These are phyloP conservation scores for Tylopilus sp. DNA, from an alignment of 768 basidiomycete genomes.

Conservation along the genomic window DNA sequence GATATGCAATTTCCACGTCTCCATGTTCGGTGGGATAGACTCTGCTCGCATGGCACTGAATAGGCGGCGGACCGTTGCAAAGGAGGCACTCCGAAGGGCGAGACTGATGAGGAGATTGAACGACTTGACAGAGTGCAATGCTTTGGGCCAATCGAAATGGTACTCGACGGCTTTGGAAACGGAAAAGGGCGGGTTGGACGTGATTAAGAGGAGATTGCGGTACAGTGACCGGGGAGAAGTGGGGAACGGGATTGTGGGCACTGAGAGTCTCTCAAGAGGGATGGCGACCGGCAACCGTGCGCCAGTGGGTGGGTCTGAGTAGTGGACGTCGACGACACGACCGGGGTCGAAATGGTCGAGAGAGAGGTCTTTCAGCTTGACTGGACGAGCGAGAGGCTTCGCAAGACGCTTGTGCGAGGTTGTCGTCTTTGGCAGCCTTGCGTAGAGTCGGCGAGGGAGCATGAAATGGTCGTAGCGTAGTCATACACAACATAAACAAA, in stretches of 20 bases:
- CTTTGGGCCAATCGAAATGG: slow-evolving; percentile 25
- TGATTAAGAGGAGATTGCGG: slow-evolving; percentile 24
- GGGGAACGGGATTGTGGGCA: slow-evolving; percentile 26
- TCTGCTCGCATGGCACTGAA: slow-evolving; percentile 46
- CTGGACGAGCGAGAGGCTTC: too few relatives aligned
- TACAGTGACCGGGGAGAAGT: slow-evolving; percentile 35
- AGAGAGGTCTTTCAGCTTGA: background rate
- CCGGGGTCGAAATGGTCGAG: slow-evolving; percentile 11
- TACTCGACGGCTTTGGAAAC: slow-evolving; percentile 20
- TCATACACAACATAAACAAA: background rate
- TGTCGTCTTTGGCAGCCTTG: too few relatives aligned
- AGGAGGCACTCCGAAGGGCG: slow-evolving; percentile 49
- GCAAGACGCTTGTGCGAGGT: too few relatives aligned
- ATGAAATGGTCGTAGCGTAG: background rate
- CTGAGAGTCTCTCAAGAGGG: too few relatives aligned
- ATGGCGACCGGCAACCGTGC: too few relatives aligned
- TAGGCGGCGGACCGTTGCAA: slow-evolving; percentile 44
- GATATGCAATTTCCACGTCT: slow-evolving; percentile 55
- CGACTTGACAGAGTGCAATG: slow-evolving; percentile 37
- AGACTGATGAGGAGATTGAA: slow-evolving; percentile 45
- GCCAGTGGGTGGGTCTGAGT: too few relatives aligned
- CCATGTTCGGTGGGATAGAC: slow-evolving; percentile 41
- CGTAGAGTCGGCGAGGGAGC: background rate
- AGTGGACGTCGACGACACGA: slow-evolving; percentile 9
- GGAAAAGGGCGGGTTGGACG: slow-evolving; percentile 16